A percentile compares a stretch with the other conserved stretches of the same genome.
These are phyloP conservation scores for Solanum bulbocastanum DNA, from an alignment of 257 asterid genomes.

Conservation along the genomic window DNA sequence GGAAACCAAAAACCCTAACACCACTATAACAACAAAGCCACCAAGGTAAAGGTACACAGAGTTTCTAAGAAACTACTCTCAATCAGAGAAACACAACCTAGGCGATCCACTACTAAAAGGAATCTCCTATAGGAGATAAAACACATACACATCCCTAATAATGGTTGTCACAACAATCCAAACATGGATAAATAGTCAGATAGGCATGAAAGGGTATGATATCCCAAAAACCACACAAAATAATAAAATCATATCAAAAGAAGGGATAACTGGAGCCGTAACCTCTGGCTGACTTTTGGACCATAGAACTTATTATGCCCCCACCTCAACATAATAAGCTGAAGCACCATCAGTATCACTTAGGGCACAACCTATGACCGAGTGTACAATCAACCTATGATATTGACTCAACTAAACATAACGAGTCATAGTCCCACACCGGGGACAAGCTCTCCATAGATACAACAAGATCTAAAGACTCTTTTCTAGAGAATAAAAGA, in stretches of 20 bases:
- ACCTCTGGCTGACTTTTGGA: too few relatives aligned
- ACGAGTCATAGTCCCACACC: not conserved
- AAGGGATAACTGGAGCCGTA: not conserved
- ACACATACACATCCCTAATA: not conserved
- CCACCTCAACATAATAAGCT: not conserved
- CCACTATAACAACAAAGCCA: not conserved
- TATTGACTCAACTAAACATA: not conserved
- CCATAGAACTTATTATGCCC: not conserved
- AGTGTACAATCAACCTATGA: not conserved
- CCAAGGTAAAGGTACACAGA: not conserved
- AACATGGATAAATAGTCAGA: not conserved
- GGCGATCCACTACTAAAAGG: not conserved
- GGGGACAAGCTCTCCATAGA: not conserved
- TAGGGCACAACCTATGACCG: not conserved
- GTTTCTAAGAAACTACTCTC: not conserved
- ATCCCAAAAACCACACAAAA: not conserved
- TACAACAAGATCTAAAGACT: not conserved
- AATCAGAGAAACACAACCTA: not conserved
- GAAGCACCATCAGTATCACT: not conserved
- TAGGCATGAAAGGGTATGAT: not conserved
- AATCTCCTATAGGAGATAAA: not conserved
- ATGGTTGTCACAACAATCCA: not conserved
- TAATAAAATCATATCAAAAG: not conserved
- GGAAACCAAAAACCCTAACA: not conserved
- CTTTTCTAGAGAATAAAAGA: not conserved